A percentile compares a stretch with the other conserved stretches of the same genome.
These are phyloP conservation scores for Mycena olivaceomarginata DNA, from an alignment of 768 basidiomycete species.

Conservation along the genomic window DNA sequence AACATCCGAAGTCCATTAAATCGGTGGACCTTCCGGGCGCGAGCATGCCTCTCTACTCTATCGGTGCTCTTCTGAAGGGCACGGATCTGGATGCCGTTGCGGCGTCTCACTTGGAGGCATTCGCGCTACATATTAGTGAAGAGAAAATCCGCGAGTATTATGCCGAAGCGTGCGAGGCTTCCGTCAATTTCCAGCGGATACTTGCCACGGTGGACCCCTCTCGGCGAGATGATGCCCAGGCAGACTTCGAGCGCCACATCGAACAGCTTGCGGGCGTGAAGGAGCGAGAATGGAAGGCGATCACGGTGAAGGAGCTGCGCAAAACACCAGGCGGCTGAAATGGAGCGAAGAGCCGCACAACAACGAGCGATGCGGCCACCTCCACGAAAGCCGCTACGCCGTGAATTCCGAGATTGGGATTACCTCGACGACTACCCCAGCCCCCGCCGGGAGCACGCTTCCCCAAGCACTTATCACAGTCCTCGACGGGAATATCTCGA, in stretches of 20 bases:
- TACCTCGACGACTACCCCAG: background rate
- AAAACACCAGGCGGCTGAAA: conserved; percentile 36
- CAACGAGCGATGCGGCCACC: conserved; percentile 36
- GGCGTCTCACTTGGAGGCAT: conserved; percentile 35
- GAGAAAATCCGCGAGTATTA: conserved; percentile 45
- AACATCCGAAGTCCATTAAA: conserved; percentile 13
- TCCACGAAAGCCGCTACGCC: background rate
- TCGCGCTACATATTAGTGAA: conserved; percentile 36
- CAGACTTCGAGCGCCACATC: conserved; percentile 39
- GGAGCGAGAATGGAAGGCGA: conserved; percentile 43
- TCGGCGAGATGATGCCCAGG: conserved; percentile 26
- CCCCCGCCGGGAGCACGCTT: background rate
- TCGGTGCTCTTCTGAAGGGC: conserved; percentile 40
- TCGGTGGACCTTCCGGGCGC: conserved; percentile 33
- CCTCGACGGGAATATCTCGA: background rate
- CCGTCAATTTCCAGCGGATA: conserved; percentile 38
- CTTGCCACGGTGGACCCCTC: conserved; percentile 26
- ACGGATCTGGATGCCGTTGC: conserved; percentile 44
- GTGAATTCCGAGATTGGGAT: conserved; percentile 27
- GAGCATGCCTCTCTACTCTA: conserved; percentile 40
- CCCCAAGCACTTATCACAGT: conserved; percentile 4
- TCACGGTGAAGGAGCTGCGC: conserved; percentile 39
- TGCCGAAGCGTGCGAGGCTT: conserved; percentile 39
- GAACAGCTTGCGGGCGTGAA: conserved; percentile 36
- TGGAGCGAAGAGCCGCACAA: conserved; percentile 29